A percentile compares a stretch with the other conserved stretches of the same genome.
Evolutionary conservation across 257 asterid species (phyloP).

Genomic region (Plantago major): DNA sequence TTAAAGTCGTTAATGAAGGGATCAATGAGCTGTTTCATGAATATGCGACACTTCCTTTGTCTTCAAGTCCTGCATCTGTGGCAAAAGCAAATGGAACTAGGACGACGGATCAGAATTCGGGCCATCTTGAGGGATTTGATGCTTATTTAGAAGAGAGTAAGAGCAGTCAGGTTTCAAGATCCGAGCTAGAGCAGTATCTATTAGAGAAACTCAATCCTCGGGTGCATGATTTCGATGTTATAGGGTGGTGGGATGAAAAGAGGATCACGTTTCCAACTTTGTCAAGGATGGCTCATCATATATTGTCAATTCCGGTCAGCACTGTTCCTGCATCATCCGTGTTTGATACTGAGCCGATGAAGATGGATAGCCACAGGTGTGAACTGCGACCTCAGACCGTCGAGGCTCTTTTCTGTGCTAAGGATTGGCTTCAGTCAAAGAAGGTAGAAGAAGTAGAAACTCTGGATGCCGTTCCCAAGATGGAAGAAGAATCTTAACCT

Average conservation of each 20-base stretch:
- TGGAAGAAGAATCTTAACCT: constrained; percentile 35
- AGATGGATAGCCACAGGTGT: constrained; percentile 83
- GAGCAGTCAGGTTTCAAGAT: constrained; percentile 52
- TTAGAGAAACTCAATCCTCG: constrained; percentile 86
- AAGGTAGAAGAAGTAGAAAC: constrained; percentile 19
- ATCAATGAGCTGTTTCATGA: constrained; percentile 82
- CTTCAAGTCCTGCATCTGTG: constrained; percentile 43
- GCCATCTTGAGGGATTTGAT: constrained; percentile 67
- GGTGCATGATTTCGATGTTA: constrained; percentile 77
- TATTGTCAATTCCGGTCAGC: constrained; percentile 80
- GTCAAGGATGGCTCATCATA: constrained; percentile 90
- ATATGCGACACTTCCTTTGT: constrained; percentile 60
- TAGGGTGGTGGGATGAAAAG: constrained; percentile 94
- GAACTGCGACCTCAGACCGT: constrained; percentile 78
- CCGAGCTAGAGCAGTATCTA: constrained; percentile 88
- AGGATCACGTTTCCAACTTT: constrained; percentile 80
- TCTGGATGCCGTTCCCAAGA: constrained; percentile 41
- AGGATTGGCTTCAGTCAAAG: constrained; percentile 78
- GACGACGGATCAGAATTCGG: constrained; percentile 29
- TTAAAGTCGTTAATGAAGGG: constrained; percentile 67
- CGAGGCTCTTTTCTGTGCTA: constrained; percentile 88
- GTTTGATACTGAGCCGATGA: constrained; percentile 65
- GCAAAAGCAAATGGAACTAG: constrained; percentile 50
- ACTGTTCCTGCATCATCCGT: constrained; percentile 53
- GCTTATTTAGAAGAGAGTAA: constrained; percentile 67